These are phyloP conservation scores for Digitaria exilis DNA, from an alignment of 202 grass and related monocot species.

Conservation along the genomic window DNA sequence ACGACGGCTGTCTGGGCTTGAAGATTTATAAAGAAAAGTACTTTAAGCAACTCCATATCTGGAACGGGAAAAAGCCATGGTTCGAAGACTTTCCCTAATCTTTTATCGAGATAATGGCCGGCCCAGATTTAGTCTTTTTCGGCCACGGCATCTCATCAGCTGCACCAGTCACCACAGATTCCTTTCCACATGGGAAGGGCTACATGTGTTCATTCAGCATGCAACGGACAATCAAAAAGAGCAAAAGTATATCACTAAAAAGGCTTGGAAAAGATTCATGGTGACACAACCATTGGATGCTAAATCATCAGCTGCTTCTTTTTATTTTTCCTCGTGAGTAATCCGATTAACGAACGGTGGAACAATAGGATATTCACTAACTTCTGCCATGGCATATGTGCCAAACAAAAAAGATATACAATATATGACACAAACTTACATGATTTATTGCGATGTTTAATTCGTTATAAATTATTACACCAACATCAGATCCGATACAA, in stretches of 20 bases:
- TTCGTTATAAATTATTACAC: not conserved
- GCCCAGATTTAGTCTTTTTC: constrained; percentile 24
- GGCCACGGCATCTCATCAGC: constrained; percentile 12
- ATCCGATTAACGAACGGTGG: not conserved
- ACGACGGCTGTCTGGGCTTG: not conserved
- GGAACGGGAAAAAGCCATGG: not conserved
- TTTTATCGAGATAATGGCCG: not conserved
- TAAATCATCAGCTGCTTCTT: not conserved
- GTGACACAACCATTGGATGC: not conserved
- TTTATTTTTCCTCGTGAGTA: not conserved
- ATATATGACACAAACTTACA: not conserved
- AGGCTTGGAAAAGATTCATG: not conserved
- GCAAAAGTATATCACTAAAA: not conserved
- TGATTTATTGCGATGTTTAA: not conserved
- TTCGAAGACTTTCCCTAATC: not conserved
- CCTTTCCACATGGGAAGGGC: constrained; percentile 8
- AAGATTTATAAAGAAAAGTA: not conserved
- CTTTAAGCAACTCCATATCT: constrained; percentile 23
- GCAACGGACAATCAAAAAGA: not conserved
- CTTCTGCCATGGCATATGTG: not conserved
- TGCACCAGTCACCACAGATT: not conserved
- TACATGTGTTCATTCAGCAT: not conserved
- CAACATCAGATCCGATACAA: not conserved
- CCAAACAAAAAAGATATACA: no score
- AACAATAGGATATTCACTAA: not conserved